Conservation (phyloP, 208 protist species). For the Phytomonas sp. region DNA sequence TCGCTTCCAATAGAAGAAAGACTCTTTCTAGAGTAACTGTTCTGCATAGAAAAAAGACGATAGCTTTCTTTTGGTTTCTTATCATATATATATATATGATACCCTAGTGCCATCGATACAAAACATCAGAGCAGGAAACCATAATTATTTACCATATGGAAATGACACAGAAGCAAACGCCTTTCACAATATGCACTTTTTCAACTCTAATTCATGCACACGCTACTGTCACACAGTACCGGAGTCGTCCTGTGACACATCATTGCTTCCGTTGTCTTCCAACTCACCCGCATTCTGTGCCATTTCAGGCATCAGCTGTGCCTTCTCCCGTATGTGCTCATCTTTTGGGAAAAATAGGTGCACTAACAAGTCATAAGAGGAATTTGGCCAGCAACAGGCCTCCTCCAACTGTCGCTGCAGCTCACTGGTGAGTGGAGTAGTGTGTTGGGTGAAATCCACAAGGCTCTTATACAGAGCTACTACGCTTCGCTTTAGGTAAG, state of each 20-base stretch:
- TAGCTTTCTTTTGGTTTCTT: background rate
- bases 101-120: background rate
- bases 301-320: constrained; percentile 11
- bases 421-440: constrained; percentile 26
- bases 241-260: background rate
- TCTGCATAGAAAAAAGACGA: constrained; percentile 1
- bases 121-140: background rate
- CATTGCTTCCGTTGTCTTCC: background rate
- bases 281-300: background rate
- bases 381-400: constrained; percentile 18
- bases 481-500: constrained; percentile 39
- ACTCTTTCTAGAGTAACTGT: background rate
- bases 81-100: background rate
- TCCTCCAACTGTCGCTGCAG: constrained; percentile 32
- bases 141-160: background rate
- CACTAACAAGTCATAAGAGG: constrained; percentile 15
- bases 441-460: constrained; percentile 36
- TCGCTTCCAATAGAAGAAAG: background rate
- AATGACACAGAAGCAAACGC: background rate
- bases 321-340: constrained; percentile 32
- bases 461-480: constrained; percentile 42
- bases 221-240: background rate
- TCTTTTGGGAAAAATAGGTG: constrained; percentile 37
- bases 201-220: background rate
- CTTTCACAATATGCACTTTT: background rate